phyloP scores from a whole-genome alignment of 2,329 filamentous ascomycete species.

The Teratosphaeria gauchensis region DNA sequence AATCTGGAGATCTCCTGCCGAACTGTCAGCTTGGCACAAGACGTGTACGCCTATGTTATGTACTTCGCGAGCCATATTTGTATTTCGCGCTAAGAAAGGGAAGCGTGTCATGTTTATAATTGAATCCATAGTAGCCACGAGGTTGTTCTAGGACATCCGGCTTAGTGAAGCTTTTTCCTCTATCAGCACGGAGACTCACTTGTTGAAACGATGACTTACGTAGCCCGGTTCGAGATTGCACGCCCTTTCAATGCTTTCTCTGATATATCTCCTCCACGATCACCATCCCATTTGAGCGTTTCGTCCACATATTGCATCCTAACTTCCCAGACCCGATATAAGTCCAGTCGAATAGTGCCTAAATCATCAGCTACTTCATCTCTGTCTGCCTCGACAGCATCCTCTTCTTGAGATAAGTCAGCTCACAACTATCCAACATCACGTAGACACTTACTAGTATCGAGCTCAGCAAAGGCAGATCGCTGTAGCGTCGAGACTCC shows the following conservation, averaged over 20 bases:
- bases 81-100: slow-evolving; percentile 15
- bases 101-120: slow-evolving; percentile 9
- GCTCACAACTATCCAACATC: neutral
- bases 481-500: neutral
- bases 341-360: slow-evolving; percentile 9
- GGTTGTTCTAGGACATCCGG: neutral
- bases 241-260: slow-evolving; percentile 22
- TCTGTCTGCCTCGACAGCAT: neutral
- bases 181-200: no score
- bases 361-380: slow-evolving; percentile 6
- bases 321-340: neutral
- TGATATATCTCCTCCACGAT: slow-evolving; percentile 2
- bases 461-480: slow-evolving; percentile 10
- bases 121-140: neutral
- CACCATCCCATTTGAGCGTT: neutral
- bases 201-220: no score
- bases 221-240: slow-evolving; percentile 14
- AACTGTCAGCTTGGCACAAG: slow-evolving; percentile 1
- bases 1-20: slow-evolving; percentile 18
- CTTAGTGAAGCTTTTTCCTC: neutral
- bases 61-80: slow-evolving; percentile 21
- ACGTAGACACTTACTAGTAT: slow-evolving; percentile 8
- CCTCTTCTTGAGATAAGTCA: slow-evolving; percentile 2
- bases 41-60: neutral
- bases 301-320: neutral